Conservation (phyloP, 2,329 filamentous ascomycete genomes). For the Fusarium pseudograminearum region DNA sequence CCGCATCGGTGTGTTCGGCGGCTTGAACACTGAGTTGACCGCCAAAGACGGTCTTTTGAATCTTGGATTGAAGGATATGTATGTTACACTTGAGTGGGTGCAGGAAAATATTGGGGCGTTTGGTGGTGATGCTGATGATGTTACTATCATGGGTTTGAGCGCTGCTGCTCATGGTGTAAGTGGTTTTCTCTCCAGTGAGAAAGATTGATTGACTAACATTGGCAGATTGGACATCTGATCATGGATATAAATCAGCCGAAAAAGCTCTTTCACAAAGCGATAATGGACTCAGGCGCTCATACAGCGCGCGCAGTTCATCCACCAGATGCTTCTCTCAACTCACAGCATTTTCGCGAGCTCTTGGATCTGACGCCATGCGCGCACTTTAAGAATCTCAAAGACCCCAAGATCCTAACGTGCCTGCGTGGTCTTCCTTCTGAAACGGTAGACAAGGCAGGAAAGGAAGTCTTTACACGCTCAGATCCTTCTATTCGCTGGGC, state of each 20-base stretch:
- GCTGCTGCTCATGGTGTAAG: constrained; percentile 51
- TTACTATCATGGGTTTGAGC: constrained; percentile 62
- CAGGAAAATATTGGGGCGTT: constrained; percentile 64
- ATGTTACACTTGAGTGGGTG: constrained; percentile 62
- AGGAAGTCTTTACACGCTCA: constrained; percentile 46
- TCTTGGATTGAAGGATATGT: constrained; percentile 64
- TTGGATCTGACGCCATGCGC: constrained; percentile 48
- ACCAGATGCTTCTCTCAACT: constrained; percentile 44
- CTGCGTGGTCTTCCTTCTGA: constrained; percentile 44
- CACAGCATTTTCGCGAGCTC: constrained; percentile 48
- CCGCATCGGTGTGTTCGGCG: constrained; percentile 69
- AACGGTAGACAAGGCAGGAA: constrained; percentile 45
- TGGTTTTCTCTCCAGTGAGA: rapidly evolving
- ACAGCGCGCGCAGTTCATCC: constrained; percentile 49
- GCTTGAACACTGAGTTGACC: constrained; percentile 64
- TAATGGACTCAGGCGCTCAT: constrained; percentile 51
- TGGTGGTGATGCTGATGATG: constrained; percentile 61
- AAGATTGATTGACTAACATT: not conserved
- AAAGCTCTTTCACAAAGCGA: constrained; percentile 50
- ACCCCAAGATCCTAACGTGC: constrained; percentile 45
- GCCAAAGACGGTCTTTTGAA: constrained; percentile 66
- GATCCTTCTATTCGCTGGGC: constrained; percentile 50
- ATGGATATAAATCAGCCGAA: constrained; percentile 52
- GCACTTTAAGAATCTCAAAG: constrained; percentile 42
- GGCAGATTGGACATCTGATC: constrained; percentile 49